Conservation (phyloP, 148 eudicot species). For the Amaranthus cruentus region DNA sequence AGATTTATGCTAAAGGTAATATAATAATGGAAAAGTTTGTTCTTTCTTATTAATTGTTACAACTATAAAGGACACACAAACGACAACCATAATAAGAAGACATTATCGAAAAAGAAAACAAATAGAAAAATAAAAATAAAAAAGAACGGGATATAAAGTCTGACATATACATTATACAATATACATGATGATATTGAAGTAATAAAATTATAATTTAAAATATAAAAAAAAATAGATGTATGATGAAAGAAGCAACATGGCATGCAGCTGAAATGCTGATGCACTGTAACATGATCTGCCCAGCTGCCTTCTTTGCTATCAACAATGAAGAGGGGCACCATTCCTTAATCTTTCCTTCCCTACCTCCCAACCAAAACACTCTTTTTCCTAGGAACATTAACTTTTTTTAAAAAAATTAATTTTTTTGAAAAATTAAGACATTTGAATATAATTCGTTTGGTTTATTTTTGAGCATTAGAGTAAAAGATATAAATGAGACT, state of each 20-base stretch:
- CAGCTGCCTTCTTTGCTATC: neutral
- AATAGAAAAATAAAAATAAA: neutral
- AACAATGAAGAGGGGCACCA: neutral
- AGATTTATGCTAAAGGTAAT: neutral
- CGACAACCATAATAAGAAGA: constrained; percentile 4
- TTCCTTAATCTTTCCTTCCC: neutral
- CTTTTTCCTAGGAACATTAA: neutral
- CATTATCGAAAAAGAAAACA: constrained; percentile 14
- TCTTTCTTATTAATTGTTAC: neutral
- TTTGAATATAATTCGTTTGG: too few relatives aligned
- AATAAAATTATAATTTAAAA: neutral
- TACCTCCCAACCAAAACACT: neutral
- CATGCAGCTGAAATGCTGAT: constrained; percentile 1
- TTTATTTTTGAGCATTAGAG: too few relatives aligned
- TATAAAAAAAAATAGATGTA: neutral
- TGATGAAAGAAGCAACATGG: constrained; percentile 9
- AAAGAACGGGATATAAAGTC: neutral
- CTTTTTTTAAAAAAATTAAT: neutral
- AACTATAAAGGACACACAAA: constrained; percentile 2
- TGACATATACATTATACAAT: neutral
- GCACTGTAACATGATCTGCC: neutral
- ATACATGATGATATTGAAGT: neutral
- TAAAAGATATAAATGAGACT: too few relatives aligned
- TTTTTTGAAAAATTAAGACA: neutral
- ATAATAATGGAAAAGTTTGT: neutral